phyloP scores from a whole-genome alignment of 768 basidiomycete genomes.

The Russula sp. region DNA sequence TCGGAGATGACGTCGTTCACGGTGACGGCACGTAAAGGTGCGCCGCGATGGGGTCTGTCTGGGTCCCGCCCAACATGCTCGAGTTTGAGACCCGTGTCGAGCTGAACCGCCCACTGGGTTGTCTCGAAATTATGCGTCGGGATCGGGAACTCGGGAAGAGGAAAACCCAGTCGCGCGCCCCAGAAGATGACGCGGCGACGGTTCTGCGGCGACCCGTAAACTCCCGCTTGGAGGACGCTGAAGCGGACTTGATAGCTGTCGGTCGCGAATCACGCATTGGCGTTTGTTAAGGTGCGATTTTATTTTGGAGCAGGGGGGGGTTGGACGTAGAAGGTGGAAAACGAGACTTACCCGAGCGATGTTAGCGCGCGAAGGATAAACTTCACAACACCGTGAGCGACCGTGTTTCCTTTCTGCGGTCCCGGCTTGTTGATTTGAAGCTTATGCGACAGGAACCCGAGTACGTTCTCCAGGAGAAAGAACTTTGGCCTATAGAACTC shows the following conservation, averaged over 20 bases:
- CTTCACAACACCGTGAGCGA: constrained; percentile 57
- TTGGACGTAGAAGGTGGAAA: not conserved
- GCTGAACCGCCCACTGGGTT: constrained; percentile 7
- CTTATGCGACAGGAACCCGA: constrained; percentile 47
- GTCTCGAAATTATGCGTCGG: constrained; percentile 48
- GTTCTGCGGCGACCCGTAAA: constrained; percentile 67
- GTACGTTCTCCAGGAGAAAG: constrained; percentile 69
- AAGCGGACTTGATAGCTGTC: constrained; percentile 58
- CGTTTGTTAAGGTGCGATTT: not conserved
- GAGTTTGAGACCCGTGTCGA: constrained; percentile 11
- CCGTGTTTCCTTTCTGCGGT: constrained; percentile 30
- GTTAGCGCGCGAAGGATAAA: constrained; percentile 53
- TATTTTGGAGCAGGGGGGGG: not conserved
- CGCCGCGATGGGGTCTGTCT: constrained; percentile 29
- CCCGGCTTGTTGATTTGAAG: constrained; percentile 35
- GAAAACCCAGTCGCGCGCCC: constrained; percentile 50
- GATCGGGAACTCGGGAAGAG: constrained; percentile 54
- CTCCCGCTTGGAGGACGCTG: constrained; percentile 59
- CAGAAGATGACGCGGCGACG: constrained; percentile 62
- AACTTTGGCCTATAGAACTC: constrained; percentile 57
- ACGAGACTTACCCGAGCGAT: constrained; percentile 48
- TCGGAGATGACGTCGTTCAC: constrained; percentile 63
- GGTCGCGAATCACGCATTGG: not conserved
- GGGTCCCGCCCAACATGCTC: constrained; percentile 5
- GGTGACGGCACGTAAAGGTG: constrained; percentile 52